Conservation (phyloP, 345 rosid genomes). For the Acer negundo region DNA sequence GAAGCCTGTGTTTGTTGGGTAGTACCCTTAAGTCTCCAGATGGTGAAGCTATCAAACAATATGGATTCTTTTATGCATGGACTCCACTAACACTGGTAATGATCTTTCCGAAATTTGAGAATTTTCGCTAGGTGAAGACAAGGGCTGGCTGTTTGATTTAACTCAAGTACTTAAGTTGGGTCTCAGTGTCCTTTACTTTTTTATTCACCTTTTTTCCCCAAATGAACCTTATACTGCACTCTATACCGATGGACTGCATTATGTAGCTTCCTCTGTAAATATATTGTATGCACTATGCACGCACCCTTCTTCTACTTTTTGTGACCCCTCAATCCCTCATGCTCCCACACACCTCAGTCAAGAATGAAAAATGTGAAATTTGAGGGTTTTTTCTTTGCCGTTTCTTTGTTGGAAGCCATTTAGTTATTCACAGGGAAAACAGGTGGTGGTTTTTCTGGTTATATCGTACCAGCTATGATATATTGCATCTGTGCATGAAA, state of each 20-base stretch:
- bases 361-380: not conserved
- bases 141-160: not conserved
- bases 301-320: not conserved
- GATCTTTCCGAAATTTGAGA: conserved; percentile 1
- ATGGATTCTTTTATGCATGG: conserved; percentile 95
- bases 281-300: not conserved
- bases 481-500: not conserved
- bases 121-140: not conserved
- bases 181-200: not conserved
- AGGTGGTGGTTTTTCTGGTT: not conserved
- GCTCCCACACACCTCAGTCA: not conserved
- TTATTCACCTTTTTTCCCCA: not conserved
- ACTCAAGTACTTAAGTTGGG: not conserved
- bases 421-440: not conserved
- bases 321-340: too few species aligned
- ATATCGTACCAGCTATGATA: not conserved
- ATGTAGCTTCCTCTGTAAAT: not conserved
- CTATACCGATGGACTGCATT: not conserved
- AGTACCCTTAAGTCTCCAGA: conserved; percentile 93
- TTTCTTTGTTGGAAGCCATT: not conserved
- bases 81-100: conserved; percentile 82
- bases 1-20: conserved; percentile 83
- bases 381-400: not conserved
- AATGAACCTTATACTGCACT: not conserved
- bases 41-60: conserved; percentile 80